Base-by-base conservation (phyloP, 73 alveolate species). In the Paramecium caudatum region DNA sequence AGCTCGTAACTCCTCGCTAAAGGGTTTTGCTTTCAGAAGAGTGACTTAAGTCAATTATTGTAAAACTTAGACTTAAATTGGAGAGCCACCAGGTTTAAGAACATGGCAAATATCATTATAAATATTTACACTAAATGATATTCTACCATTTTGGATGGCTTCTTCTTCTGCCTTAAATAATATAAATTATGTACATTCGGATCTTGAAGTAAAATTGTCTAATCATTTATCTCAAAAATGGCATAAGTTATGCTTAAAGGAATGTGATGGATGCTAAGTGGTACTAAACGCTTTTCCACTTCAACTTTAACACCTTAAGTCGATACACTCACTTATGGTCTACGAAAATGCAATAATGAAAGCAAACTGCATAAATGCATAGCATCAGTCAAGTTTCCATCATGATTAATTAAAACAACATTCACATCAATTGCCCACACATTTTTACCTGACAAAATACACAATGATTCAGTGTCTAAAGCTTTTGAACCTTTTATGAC, bases 381-480 rank as follows among this genome's bases (percentile, higher is more conserved):
- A 25, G 97, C 94, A 68, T 95, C 98, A 46, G 93, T 87, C 1
- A 95, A 47, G 49, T 95, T 95, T 41, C 98, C 98, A 88, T 94
- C 98, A 36, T 95, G 87, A 47, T 94, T 91, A 5, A 95, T 39
- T 10, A 95, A 63, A 7, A 82, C 84, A 17, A 90, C 81, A 37
- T 95, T 94, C 8, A 93, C 94, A 5, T 85, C 49, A 19, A 95
- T 81, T 8, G 90, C 16, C 98, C 98, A 95, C 10, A 93, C 98
- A 10, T 90, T 49, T 46, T 92, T 85, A 3, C 96, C 96, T 33
- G 91, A 46, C 5, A 84, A 87, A 19, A 95, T 93, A 47, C 98
- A 95, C 17, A 95, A 80, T 6, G 95, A 82, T 47, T 93, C 96
- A 32, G 94, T 61, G 82, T 95, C 98, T 2, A 94, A 88, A 0